Base-by-base conservation (phyloP, 345 rosid genomes). In the Eucalyptus urophylla region DNA sequence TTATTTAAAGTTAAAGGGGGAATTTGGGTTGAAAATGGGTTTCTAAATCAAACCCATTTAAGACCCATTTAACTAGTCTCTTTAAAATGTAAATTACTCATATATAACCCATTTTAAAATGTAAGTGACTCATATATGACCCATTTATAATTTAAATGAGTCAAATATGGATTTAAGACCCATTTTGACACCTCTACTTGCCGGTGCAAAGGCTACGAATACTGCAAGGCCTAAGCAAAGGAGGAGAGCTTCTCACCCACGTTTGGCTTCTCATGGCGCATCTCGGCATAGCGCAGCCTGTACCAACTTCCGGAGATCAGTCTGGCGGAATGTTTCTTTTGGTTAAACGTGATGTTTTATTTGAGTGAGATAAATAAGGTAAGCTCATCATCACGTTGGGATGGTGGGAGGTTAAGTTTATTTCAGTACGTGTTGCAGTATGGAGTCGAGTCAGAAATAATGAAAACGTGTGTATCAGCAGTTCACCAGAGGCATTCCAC, bases 51-150 rank as follows among this genome's bases (percentile, higher is more conserved):
- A 53, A 53, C 56, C 9, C 24, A 53, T 3, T 53, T 3, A 53
- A 53, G 24, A 53, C 56, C 0, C 0, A 53, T 53, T 53, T 53
- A 53, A 53, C 56, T 17, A 19, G 9, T 53, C 1, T 17, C 22
- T 53, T 53, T 53, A 53, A 53, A 53, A 17, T 53, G 2, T 53
- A 3, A 53, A 53, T 53, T 53, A 3, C 56, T 3, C 9, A 53
- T 3, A 53, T 53, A 53, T 3, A 17, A 53, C 56, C 4, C 54
- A 51, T 51, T 51, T 17, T 51, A 51, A 51, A 51, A 51, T 16
- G 0, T 17, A 17, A 51, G 4, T 51, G 0, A 51, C 0, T 1
- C 1, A 51, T 53, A 53, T 0, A 53, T 53, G 0, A 53, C 0
- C 0, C 1, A 19, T 53, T 53, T 53, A 53, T 53, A 53, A 19